Conservation (phyloP, 108 stramenopile genomes). For the Nannochloropsis salina region DNA sequence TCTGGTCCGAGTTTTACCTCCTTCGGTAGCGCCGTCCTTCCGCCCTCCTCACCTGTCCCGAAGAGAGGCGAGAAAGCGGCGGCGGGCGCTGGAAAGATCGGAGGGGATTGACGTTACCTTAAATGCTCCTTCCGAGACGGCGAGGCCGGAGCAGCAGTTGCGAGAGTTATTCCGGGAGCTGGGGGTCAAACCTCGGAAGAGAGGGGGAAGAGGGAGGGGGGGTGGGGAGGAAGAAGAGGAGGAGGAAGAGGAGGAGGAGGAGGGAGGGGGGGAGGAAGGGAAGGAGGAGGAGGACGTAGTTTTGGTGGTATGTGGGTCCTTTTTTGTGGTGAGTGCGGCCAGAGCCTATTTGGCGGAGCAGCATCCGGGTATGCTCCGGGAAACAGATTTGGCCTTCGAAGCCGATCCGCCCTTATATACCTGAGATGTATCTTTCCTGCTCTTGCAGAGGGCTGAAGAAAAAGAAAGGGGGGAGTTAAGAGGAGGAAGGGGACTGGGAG, state of each 20-base stretch:
- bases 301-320: neutral
- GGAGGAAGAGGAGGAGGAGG: neutral
- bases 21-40: neutral
- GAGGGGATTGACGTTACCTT: neutral
- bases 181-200: neutral
- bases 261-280: neutral
- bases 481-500: too few relatives aligned
- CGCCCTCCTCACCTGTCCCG: neutral
- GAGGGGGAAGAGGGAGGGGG: neutral
- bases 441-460: too few relatives aligned
- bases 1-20: neutral
- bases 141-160: neutral
- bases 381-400: conserved; percentile 17
- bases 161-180: neutral
- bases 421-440: neutral
- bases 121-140: neutral
- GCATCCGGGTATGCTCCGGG: neutral
- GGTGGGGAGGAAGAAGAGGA: neutral
- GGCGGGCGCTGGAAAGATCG: neutral
- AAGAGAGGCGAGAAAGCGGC: neutral
- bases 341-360: neutral
- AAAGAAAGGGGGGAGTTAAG: too few relatives aligned
- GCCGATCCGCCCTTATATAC: conserved; percentile 14
- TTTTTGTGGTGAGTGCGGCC: neutral
- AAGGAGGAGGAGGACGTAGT: neutral